Percentiles rank a stretch among this genome's conserved stretches.
phyloP scores from a whole-genome alignment of 1,139 yeast species.

The Candida sojae region DNA sequence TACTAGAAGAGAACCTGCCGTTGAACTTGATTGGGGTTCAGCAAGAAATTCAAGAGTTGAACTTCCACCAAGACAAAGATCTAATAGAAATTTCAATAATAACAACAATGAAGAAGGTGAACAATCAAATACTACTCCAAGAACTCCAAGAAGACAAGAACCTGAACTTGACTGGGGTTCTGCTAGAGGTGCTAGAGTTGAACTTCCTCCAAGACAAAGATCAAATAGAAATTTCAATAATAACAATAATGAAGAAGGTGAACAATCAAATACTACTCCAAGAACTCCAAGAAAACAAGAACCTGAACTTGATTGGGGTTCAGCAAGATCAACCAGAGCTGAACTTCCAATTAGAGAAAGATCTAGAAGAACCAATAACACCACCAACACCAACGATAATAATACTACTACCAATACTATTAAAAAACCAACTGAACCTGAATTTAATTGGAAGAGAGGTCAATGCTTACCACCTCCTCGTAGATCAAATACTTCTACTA shows the following conservation, averaged over 20 bases:
- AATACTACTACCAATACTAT: constrained; percentile 27
- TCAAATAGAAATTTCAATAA: constrained; percentile 15
- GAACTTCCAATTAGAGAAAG: constrained; percentile 42
- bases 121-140: constrained; percentile 6
- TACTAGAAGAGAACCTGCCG: constrained; percentile 37
- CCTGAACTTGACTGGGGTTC: constrained; percentile 62
- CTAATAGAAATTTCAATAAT: constrained; percentile 22
- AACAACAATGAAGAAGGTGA: constrained; percentile 14
- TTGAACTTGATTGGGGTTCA: constrained; percentile 58
- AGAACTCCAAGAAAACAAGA: constrained; percentile 46
- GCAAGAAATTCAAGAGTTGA: constrained; percentile 34
- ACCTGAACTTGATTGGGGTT: constrained; percentile 63
- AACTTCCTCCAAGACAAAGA: constrained; percentile 39
- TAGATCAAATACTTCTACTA: constrained; percentile 14
- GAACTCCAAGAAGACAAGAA: constrained; percentile 27
- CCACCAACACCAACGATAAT: constrained; percentile 19
- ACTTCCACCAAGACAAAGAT: constrained; percentile 44
- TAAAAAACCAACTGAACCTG: constrained; percentile 42
- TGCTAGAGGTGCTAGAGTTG: constrained; percentile 43
- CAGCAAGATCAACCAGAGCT: constrained; percentile 44
- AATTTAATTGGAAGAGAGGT: constrained; percentile 31
- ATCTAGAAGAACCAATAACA: constrained; percentile 19
- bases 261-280: too few relatives aligned
- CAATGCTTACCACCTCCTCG: constrained; percentile 29
- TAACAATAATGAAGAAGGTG: constrained; percentile 3